phyloP scores from a whole-genome alignment of 2,329 filamentous ascomycete species.

The Epichloe brachyelytri region DNA sequence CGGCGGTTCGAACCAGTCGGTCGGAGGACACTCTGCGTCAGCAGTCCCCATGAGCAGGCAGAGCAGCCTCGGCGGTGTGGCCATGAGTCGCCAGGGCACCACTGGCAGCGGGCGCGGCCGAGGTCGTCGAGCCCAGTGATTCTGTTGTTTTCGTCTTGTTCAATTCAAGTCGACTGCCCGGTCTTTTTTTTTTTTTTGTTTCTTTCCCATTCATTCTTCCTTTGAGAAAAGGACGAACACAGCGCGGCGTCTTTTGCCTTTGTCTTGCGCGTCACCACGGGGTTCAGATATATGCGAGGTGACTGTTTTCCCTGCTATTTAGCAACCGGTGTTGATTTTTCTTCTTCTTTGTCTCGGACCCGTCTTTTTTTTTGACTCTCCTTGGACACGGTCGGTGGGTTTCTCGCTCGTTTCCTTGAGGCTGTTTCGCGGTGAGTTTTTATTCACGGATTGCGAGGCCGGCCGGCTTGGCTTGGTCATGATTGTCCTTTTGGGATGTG shows the following conservation, averaged over 20 bases:
- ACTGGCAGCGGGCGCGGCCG: conserved; percentile 37
- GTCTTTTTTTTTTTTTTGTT: background rate
- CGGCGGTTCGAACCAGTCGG: conserved; percentile 10
- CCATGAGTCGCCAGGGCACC: conserved; percentile 44
- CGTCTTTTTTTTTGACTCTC: background rate
- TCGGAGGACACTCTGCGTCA: conserved; percentile 20
- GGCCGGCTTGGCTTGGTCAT: background rate
- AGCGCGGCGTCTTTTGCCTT: background rate
- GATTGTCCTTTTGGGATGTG: background rate
- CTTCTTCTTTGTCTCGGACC: background rate
- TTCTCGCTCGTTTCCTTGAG: background rate
- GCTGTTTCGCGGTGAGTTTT: background rate
- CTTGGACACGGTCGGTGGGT: background rate
- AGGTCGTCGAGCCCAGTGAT: conserved; percentile 19
- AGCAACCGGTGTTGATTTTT: too few species aligned
- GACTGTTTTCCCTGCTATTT: too few species aligned
- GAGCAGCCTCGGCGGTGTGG: conserved; percentile 40
- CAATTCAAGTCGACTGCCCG: background rate
- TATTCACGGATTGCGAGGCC: background rate
- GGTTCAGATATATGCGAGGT: too few species aligned
- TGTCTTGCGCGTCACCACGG: too few species aligned
- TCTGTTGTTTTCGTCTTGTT: too few species aligned
- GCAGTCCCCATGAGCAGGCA: conserved; percentile 40
- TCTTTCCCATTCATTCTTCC: background rate
- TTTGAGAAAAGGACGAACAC: background rate